These are phyloP conservation scores for Scenedesmus sp. DNA, from an alignment of 163 green algal species.

Conservation along the genomic window DNA sequence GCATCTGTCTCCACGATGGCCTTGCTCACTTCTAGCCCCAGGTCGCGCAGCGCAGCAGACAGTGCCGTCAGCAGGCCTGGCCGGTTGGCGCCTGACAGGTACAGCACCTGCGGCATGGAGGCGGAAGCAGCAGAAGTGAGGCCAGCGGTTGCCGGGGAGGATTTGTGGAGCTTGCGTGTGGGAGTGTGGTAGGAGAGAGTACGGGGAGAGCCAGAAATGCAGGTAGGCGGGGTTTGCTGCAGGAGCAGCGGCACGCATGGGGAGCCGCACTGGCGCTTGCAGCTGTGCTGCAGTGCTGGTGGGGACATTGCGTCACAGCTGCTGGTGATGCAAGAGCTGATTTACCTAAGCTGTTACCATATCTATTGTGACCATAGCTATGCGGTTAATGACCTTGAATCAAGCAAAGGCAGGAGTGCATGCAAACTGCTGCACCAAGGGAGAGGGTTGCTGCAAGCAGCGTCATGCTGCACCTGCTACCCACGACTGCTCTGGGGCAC, in stretches of 20 bases:
- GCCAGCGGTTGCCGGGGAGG: background rate
- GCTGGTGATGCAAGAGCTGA: background rate
- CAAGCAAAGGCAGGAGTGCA: background rate
- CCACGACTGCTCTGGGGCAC: background rate
- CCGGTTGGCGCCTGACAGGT: slow-evolving; percentile 75
- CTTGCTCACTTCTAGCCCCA: slow-evolving; percentile 90
- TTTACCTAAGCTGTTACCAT: background rate
- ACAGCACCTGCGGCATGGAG: slow-evolving; percentile 66
- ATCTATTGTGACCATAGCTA: background rate
- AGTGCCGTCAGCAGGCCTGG: slow-evolving; percentile 87
- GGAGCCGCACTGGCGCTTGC: background rate
- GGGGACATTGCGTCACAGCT: too few species aligned
- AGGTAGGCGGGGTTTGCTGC: background rate
- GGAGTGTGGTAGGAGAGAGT: background rate
- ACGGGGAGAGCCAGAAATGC: background rate
- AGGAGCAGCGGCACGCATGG: background rate
- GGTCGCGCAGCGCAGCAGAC: slow-evolving; percentile 71
- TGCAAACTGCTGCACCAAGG: background rate
- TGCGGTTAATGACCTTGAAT: too few species aligned
- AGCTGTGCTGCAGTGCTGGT: background rate
- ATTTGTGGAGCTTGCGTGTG: background rate
- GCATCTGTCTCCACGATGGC: slow-evolving; percentile 79
- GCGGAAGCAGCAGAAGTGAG: background rate
- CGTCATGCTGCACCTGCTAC: background rate
- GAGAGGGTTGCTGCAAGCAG: too few species aligned